phyloP scores from a whole-genome alignment of 2,329 filamentous ascomycete species.

The Colletotrichum plurivorum region DNA sequence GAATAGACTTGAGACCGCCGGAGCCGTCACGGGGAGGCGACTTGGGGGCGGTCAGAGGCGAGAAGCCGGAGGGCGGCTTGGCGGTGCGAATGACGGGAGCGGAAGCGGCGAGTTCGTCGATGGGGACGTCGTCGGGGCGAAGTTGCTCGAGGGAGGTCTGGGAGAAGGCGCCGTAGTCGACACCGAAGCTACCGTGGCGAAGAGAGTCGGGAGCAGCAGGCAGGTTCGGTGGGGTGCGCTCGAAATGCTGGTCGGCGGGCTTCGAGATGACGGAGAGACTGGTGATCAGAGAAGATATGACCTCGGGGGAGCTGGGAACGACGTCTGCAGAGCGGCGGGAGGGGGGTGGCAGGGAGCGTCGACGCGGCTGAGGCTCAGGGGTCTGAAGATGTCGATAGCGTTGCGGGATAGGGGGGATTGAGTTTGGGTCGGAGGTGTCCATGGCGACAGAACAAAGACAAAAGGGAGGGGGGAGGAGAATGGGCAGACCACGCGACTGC shows the following conservation, averaged over 20 bases:
- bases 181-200: constrained; percentile 71
- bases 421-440: constrained; percentile 36
- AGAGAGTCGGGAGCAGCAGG: constrained; percentile 55
- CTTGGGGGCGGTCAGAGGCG: constrained; percentile 76
- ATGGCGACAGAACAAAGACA: constrained; percentile 33
- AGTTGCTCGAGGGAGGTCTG: constrained; percentile 65
- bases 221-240: constrained; percentile 61
- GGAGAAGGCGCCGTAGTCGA: constrained; percentile 79
- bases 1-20: constrained; percentile 70
- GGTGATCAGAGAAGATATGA: constrained; percentile 79
- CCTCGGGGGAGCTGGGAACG: constrained; percentile 73
- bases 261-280: constrained; percentile 78
- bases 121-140: constrained; percentile 61
- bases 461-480: constrained; percentile 7
- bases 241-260: constrained; percentile 79
- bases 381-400: constrained; percentile 40
- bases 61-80: constrained; percentile 84
- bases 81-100: constrained; percentile 85
- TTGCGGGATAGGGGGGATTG: constrained; percentile 42
- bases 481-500: constrained; percentile 31
- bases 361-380: constrained; percentile 34
- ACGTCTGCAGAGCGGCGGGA: constrained; percentile 45
- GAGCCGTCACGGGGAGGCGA: constrained; percentile 64
- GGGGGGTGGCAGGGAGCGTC: constrained; percentile 38
- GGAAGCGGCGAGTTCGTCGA: constrained; percentile 73